A percentile compares a stretch with the other conserved stretches of the same genome.
These are phyloP conservation scores for Fusarium acutatum DNA, from an alignment of 2,329 filamentous ascomycete genomes.

Conservation along the genomic window DNA sequence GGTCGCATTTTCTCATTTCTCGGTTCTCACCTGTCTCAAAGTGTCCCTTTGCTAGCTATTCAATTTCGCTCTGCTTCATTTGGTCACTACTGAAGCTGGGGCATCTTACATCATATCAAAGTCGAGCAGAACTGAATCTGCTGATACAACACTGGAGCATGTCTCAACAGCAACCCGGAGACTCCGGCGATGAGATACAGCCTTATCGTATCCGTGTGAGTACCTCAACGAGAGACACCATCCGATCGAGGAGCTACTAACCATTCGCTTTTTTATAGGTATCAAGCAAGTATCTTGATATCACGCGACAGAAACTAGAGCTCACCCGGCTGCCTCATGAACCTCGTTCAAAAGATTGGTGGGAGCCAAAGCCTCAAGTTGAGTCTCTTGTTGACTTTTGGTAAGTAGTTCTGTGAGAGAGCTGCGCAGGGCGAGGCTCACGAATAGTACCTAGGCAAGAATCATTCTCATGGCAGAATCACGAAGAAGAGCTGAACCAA, in stretches of 20 bases:
- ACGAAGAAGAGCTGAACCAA: conserved; percentile 66
- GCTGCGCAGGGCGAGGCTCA: not conserved
- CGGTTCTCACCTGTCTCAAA: not conserved
- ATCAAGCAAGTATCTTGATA: conserved; percentile 71
- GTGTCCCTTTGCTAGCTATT: conserved; percentile 1
- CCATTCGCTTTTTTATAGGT: conserved; percentile 54
- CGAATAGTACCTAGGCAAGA: conserved; percentile 62
- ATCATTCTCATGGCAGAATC: conserved; percentile 69
- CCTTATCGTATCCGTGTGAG: conserved; percentile 67
- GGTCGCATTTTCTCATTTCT: conserved; percentile 26
- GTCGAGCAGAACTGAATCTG: not conserved
- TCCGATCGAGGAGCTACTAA: conserved; percentile 39
- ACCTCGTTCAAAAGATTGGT: conserved; percentile 60
- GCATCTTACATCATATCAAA: not conserved
- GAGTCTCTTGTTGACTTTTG: conserved; percentile 74
- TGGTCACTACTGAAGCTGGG: not conserved
- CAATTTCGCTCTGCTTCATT: not conserved
- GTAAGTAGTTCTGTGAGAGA: conserved; percentile 47
- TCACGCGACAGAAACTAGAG: conserved; percentile 73
- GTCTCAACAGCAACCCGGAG: conserved; percentile 33
- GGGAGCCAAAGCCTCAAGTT: conserved; percentile 67
- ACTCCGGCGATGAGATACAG: conserved; percentile 55
- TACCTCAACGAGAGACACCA: conserved; percentile 11
- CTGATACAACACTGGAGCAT: not conserved
- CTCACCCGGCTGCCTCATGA: conserved; percentile 72